Percentiles rank a stretch among this genome's conserved stretches.
Conservation (phyloP, 352 stramenopile species). For the Aphanomyces cochlioides region DNA sequence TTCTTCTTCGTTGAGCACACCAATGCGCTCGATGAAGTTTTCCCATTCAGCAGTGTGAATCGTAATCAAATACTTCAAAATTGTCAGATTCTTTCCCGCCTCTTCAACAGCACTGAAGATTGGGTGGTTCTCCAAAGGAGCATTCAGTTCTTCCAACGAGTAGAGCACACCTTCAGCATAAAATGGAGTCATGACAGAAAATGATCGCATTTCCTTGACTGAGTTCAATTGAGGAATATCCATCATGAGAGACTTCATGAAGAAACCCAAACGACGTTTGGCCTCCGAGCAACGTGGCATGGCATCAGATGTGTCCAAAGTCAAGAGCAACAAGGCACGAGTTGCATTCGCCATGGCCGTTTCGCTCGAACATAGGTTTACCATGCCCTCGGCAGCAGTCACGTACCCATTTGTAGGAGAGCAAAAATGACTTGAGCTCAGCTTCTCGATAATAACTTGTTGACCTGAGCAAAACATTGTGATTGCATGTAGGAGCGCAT, state of each 20-base stretch:
- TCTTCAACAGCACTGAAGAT: slow-evolving; percentile 73
- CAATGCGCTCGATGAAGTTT: slow-evolving; percentile 73
- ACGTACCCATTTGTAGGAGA: slow-evolving; percentile 74
- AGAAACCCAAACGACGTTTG: slow-evolving; percentile 71
- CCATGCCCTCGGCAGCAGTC: slow-evolving; percentile 61
- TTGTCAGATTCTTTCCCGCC: slow-evolving; percentile 73
- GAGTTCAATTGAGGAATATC: slow-evolving; percentile 65
- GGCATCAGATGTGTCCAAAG: slow-evolving; percentile 58
- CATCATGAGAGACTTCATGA: slow-evolving; percentile 78
- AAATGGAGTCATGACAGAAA: slow-evolving; percentile 75
- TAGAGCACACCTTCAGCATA: slow-evolving; percentile 71
- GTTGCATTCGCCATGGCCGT: slow-evolving; percentile 73
- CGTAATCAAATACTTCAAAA: slow-evolving; percentile 75
- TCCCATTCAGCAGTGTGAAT: slow-evolving; percentile 76
- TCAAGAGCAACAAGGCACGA: slow-evolving; percentile 65
- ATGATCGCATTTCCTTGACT: slow-evolving; percentile 80
- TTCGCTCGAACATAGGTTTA: slow-evolving; percentile 75
- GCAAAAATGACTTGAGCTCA: slow-evolving; percentile 71
- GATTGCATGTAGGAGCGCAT: slow-evolving; percentile 57
- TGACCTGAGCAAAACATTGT: slow-evolving; percentile 30
- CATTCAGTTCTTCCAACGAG: slow-evolving; percentile 59
- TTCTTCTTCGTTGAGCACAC: slow-evolving; percentile 59
- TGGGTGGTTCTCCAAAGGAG: slow-evolving; percentile 63
- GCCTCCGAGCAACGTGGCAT: slow-evolving; percentile 69
- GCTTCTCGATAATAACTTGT: slow-evolving; percentile 39